Evolutionary conservation across 1,284 basidiomycete genomes (phyloP).

Genomic region (Lentinula novae-zelandiae): DNA sequence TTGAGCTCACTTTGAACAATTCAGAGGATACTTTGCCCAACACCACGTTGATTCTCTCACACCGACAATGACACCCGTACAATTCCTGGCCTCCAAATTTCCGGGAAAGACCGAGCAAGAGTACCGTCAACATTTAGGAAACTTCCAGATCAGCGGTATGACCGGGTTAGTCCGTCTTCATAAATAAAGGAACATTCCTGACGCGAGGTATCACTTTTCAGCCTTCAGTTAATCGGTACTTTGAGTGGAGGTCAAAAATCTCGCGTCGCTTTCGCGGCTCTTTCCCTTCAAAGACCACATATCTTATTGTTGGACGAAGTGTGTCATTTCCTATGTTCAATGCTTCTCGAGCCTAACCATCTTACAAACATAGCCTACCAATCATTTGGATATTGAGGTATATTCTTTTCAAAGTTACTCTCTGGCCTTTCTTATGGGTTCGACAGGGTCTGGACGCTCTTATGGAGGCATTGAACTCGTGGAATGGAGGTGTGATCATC

Average conservation of each 20-base stretch:
- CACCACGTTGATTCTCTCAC: slow-evolving; percentile 96
- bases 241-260: slow-evolving; percentile 97
- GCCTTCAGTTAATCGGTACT: slow-evolving; percentile 77
- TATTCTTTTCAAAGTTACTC: slow-evolving; percentile 12
- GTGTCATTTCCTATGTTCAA: slow-evolving; percentile 16
- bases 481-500: slow-evolving; percentile 96
- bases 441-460: slow-evolving; percentile 88
- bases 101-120: slow-evolving; percentile 97
- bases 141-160: slow-evolving; percentile 97
- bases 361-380: slow-evolving; percentile 70
- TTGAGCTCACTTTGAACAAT: slow-evolving; percentile 10
- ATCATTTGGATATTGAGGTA: slow-evolving; percentile 94
- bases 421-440: slow-evolving; percentile 1
- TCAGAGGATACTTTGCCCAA: slow-evolving; percentile 90
- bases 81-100: slow-evolving; percentile 88
- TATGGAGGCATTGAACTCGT: slow-evolving; percentile 81
- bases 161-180: slow-evolving; percentile 58
- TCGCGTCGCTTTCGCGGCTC: slow-evolving; percentile 91
- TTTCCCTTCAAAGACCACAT: slow-evolving; percentile 87
- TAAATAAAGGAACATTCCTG: neutral
- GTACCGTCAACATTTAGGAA: slow-evolving; percentile 93
- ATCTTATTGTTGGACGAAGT: slow-evolving; percentile 89
- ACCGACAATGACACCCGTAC: slow-evolving; percentile 83
- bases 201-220: slow-evolving; percentile 22
- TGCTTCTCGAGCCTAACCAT: slow-evolving; percentile 10